phyloP scores from a whole-genome alignment of 306 rosid genomes.

The Vigna nakashimae region DNA sequence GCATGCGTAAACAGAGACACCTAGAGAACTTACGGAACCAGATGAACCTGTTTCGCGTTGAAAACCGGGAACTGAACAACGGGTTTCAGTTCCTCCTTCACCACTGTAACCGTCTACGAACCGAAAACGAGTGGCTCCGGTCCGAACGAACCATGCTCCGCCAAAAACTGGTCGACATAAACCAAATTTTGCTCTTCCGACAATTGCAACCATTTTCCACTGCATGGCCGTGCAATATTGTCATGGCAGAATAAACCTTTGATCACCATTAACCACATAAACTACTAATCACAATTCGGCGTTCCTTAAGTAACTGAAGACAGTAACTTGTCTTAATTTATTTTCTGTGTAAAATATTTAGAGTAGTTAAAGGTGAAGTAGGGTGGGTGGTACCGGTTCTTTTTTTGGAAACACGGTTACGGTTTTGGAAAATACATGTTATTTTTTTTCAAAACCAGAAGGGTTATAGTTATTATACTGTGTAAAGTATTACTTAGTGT shows the following conservation, averaged over 20 bases:
- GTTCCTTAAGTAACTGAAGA: constrained; percentile 40
- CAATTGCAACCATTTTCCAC: constrained; percentile 56
- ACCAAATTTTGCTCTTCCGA: constrained; percentile 62
- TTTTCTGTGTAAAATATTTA: constrained; percentile 41
- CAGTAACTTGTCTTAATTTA: constrained; percentile 1
- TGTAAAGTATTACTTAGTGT: constrained; percentile 50
- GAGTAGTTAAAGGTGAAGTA: constrained; percentile 44
- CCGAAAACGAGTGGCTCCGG: constrained; percentile 67
- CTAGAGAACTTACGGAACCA: constrained; percentile 81
- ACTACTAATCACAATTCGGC: constrained; percentile 34
- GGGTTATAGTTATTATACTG: constrained; percentile 22
- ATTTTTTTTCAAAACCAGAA: constrained; percentile 45
- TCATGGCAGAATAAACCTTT: constrained; percentile 53
- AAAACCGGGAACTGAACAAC: constrained; percentile 75
- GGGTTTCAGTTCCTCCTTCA: constrained; percentile 54
- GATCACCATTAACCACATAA: constrained; percentile 50
- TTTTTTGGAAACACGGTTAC: constrained; percentile 38
- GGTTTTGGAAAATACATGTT: constrained; percentile 55
- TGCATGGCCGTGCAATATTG: constrained; percentile 68
- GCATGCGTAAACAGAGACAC: constrained; percentile 91
- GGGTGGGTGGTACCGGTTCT: constrained; percentile 45
- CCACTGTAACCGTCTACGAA: constrained; percentile 52
- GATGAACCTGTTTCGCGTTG: constrained; percentile 65
- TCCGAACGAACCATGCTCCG: constrained; percentile 60
- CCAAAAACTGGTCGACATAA: constrained; percentile 58